A percentile compares a stretch with the other conserved stretches of the same genome.
These are phyloP conservation scores for Phytopythium aichiense DNA, from an alignment of 352 stramenopile genomes.

Conservation along the genomic window DNA sequence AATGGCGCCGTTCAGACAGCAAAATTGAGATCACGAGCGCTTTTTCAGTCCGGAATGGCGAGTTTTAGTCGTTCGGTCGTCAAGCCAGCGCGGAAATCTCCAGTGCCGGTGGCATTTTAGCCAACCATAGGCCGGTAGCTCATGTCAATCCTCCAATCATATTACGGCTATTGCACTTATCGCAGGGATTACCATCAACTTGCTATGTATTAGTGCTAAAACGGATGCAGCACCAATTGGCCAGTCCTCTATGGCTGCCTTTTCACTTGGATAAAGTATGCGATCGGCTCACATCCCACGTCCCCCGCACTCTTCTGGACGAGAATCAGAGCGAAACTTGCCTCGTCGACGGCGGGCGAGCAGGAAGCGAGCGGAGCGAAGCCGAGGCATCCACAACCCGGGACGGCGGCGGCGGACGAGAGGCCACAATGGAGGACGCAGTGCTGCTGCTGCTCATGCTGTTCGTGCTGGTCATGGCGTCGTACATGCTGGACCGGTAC, in stretches of 20 bases:
- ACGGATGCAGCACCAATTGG: not conserved
- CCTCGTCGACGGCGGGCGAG: constrained; percentile 8
- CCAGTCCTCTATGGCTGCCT: not conserved
- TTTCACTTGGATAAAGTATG: constrained; percentile 10
- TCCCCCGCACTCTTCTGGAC: not conserved
- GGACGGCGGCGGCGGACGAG: not conserved
- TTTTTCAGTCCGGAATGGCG: not conserved
- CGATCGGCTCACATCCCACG: not conserved
- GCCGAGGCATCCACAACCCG: not conserved
- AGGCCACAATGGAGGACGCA: constrained; percentile 65
- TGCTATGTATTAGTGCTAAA: not conserved
- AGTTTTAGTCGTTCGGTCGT: not conserved
- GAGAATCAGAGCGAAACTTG: constrained; percentile 7
- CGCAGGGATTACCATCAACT: not conserved
- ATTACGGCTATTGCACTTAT: not conserved
- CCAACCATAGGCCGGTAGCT: not conserved
- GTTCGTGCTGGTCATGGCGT: constrained; percentile 86
- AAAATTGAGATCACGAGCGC: not conserved
- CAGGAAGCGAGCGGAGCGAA: not conserved
- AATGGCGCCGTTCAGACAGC: not conserved
- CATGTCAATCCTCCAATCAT: not conserved
- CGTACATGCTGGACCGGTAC: constrained; percentile 83
- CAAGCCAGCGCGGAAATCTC: constrained; percentile 1
- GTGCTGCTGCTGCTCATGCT: constrained; percentile 83
- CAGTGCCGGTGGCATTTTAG: not conserved